These are phyloP conservation scores for Apiospora marii DNA, from an alignment of 2,329 filamentous ascomycete genomes.

Conservation along the genomic window DNA sequence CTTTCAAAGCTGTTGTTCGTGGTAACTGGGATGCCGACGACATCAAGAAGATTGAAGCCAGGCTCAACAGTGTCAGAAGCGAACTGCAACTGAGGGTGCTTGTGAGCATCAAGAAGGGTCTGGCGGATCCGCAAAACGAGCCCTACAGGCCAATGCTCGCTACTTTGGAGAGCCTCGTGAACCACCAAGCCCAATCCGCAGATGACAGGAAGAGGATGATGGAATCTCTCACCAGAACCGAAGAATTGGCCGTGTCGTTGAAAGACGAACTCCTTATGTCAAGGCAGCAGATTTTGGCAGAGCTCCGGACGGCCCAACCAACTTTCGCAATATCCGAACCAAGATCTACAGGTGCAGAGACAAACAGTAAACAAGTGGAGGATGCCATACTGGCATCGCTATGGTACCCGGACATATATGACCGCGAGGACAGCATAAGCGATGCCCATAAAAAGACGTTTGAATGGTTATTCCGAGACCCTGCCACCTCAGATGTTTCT, in stretches of 20 bases:
- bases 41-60: conserved; percentile 32
- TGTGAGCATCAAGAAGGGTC: conserved; percentile 29
- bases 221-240: conserved; percentile 28
- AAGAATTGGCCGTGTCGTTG: not conserved
- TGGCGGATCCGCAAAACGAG: too few relatives aligned
- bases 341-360: too few relatives aligned
- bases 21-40: conserved; percentile 33
- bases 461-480: conserved; percentile 34
- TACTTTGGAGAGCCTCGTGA: conserved; percentile 28
- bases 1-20: conserved; percentile 27
- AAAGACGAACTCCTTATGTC: not conserved
- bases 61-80: conserved; percentile 31
- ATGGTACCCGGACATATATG: conserved; percentile 31
- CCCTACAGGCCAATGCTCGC: conserved; percentile 25
- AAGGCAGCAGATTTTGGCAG: not conserved
- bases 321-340: too few relatives aligned
- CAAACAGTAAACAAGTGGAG: too few relatives aligned
- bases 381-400: not conserved
- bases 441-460: conserved; percentile 31
- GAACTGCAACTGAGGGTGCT: conserved; percentile 33
- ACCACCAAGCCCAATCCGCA: conserved; percentile 26
- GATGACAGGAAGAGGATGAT: conserved; percentile 30
- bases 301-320: too few relatives aligned
- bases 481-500: conserved; percentile 1
- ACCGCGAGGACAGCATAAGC: conserved; percentile 33